Base-by-base conservation (phyloP, 2,329 filamentous ascomycete species). In the Blastomyces gilchristii region DNA sequence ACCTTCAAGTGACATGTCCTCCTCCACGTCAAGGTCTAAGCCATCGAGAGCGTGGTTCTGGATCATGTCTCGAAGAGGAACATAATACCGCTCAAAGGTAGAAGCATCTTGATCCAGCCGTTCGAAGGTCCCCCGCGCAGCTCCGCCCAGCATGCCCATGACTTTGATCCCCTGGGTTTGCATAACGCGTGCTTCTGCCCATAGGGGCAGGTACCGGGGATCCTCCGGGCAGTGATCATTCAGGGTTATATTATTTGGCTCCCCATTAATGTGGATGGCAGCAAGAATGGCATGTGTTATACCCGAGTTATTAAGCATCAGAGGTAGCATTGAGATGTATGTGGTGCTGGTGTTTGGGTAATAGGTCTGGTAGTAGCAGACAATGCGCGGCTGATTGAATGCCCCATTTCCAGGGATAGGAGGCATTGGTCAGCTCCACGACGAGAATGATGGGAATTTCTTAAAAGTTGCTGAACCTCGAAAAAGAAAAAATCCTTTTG, bases 141-240 rank as follows among this genome's bases (percentile, higher is more conserved):
- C 91, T 18, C 92, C 92, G 49, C 92, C 92, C 1, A 96, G 80
- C 89, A 97, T 94, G 62, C 85, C 90, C 72, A 96, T 81, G 14
- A 96, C 85, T 69, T 88, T 91, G 66, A 96, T 81, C 52, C 91
- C 91, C 7, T 82, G 81, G 1, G 82, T 83, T 73, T 94, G 88
- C 6, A 96, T 78, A 66, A 86, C 79, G 8, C 82, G 81, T 9
- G 90, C 83, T 74, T 97, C 92, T 28, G 82, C 82, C 91, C 91
- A 97, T 45, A 96, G 80, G 1, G 85, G 84, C 41, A 83, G 78
- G 75, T 88, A 93, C 67, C 85, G 82, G 4, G 83, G 74, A 68
- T 89, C 77, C n/a, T 83, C 77, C 0, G 90, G 90, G 0, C 81
- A 80, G 71, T 91, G 84, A 75, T 97, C 87, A 74, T 97, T 97